Percentiles rank a stretch among this genome's conserved stretches.
These are phyloP conservation scores for Tephrocybe sp. DNA, from an alignment of 768 basidiomycete species.

Conservation along the genomic window DNA sequence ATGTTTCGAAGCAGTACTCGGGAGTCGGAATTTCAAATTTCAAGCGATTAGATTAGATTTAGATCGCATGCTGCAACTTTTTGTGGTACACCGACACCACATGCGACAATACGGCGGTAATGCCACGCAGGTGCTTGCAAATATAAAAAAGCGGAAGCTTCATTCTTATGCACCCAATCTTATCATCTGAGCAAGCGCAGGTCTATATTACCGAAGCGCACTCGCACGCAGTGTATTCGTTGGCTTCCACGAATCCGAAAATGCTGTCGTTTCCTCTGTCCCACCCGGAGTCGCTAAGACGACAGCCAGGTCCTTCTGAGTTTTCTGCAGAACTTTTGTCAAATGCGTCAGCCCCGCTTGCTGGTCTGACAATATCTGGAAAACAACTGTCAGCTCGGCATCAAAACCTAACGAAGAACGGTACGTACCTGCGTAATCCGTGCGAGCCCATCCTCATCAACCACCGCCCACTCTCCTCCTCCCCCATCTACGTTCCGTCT, in stretches of 20 bases:
- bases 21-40: too few relatives aligned
- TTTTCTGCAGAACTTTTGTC: conserved; percentile 69
- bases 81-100: too few relatives aligned
- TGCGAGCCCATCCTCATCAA: conserved; percentile 80
- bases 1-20: too few relatives aligned
- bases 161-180: too few relatives aligned
- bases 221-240: conserved; percentile 36
- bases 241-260: conserved; percentile 30
- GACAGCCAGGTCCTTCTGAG: conserved; percentile 63
- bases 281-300: conserved; percentile 50
- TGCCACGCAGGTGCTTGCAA: too few relatives aligned
- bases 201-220: conserved; percentile 27
- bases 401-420: not conserved
- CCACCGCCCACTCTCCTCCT: conserved; percentile 73
- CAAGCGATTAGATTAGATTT: too few relatives aligned
- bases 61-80: too few relatives aligned
- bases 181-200: not conserved
- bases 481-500: conserved; percentile 42
- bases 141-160: too few relatives aligned
- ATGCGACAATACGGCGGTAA: too few relatives aligned
- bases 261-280: conserved; percentile 13
- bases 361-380: conserved; percentile 71
- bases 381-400: conserved; percentile 1
- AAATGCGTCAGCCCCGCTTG: conserved; percentile 81
- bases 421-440: conserved; percentile 67